Evolutionary conservation across 2,329 filamentous ascomycete species (phyloP), one percentile per base, ranked within the genome.

Genomic region (Aspergillus sergii): DNA sequence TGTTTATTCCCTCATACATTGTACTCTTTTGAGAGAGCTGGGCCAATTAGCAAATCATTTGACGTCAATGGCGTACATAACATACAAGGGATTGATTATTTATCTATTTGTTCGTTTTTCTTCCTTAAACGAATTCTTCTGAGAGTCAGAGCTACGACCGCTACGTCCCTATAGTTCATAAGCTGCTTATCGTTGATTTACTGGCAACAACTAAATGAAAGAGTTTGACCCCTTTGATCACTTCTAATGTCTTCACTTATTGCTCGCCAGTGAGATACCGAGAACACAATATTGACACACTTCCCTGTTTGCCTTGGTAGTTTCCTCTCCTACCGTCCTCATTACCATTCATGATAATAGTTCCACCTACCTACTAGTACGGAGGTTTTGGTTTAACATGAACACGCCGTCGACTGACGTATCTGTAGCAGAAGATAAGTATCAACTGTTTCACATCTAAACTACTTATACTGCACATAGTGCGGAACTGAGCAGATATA

Each of bases 21-120:
- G 56, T 66, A 41, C 59, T 58, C 45, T 62, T 57, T 57, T 57
- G 23, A 57, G 57, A 58, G 53, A 59, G 43, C 21, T 57, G 63
- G 58, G 50, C 59, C 57, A 41, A 64, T 59, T 59, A 48, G 61
- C 60, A 66, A 59, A 48, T 53, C 55, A 54, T 67, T 59, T 65
- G 59, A 65, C 48, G 54, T 61, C 67, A 62, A 61, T 60, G 65
- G 67, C 66, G 66, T 70, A 69, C 59, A 69, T 68, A 69, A 51
- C 60, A 63, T 69, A 62, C 58, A 64, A 66, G 58, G 62, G 61
- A 61, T 62, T 58, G 43, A 45, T 53, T 61, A 23, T 61, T 4
- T 41, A 41, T 19, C 39, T 59, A 55, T 60, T 63, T 60, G 53
- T 53, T 50, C 61, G 19, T 67, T 58, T 69, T 58, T 48, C 59